Evolutionary conservation across 2,329 filamentous ascomycete genomes (phyloP).

Genomic region (Phialocephala subalpina): DNA sequence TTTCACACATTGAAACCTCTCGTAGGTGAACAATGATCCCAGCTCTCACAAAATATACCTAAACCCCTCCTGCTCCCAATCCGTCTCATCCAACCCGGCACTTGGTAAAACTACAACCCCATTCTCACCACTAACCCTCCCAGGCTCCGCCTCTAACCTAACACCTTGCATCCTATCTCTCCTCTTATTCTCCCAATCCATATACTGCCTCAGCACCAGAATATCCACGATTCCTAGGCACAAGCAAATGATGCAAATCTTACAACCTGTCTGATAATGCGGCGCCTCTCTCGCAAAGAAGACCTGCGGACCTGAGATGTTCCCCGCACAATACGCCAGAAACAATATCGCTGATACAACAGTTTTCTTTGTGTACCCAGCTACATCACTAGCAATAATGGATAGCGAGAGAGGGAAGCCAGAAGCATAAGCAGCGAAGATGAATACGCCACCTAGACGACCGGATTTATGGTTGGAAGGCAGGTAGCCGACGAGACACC

Average conservation of each 20-base stretch:
- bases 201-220: slow-evolving; percentile 28
- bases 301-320: slow-evolving; percentile 70
- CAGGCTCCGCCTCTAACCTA: slow-evolving; percentile 25
- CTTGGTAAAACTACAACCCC: slow-evolving; percentile 19
- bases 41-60: slow-evolving; percentile 26
- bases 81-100: slow-evolving; percentile 27
- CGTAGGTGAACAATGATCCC: not conserved
- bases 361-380: slow-evolving; percentile 70
- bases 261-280: slow-evolving; percentile 50
- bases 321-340: slow-evolving; percentile 65
- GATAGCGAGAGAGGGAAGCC: slow-evolving; percentile 27
- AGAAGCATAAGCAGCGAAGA: slow-evolving; percentile 69
- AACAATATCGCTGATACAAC: slow-evolving; percentile 69
- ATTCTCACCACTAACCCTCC: slow-evolving; percentile 1
- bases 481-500: slow-evolving; percentile 64
- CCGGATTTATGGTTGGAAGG: slow-evolving; percentile 57
- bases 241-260: slow-evolving; percentile 24
- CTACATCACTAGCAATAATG: slow-evolving; percentile 70
- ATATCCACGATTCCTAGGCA: slow-evolving; percentile 22
- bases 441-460: slow-evolving; percentile 59
- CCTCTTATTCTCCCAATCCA: slow-evolving; percentile 32
- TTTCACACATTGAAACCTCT: too few relatives aligned
- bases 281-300: slow-evolving; percentile 65
- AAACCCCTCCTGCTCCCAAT: slow-evolving; percentile 28
- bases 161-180: slow-evolving; percentile 27